A percentile compares a stretch with the other conserved stretches of the same genome.
Evolutionary conservation across 164 flowering plant species (phyloP).

Genomic region (Vitis cinerea): DNA sequence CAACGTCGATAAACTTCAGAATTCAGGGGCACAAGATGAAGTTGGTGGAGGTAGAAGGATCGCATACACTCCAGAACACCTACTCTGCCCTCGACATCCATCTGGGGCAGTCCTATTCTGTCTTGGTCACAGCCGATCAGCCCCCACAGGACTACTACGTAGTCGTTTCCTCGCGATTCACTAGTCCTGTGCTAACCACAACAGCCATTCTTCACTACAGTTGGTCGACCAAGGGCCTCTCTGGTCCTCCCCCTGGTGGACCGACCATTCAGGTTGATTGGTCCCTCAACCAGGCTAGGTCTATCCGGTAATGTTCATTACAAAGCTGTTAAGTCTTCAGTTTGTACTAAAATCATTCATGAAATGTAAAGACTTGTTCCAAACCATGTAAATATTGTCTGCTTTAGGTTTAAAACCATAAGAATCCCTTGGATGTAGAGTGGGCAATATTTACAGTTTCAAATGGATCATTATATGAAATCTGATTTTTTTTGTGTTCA

Average conservation of each 20-base stretch:
- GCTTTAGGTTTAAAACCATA: too few species aligned
- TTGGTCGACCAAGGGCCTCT: conserved; percentile 58
- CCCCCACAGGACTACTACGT: conserved; percentile 74
- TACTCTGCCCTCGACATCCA: conserved; percentile 86
- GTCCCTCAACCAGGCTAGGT: conserved; percentile 81
- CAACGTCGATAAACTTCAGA: conserved; percentile 89
- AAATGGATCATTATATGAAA: too few species aligned
- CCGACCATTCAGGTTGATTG: conserved; percentile 74
- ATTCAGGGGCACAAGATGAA: conserved; percentile 86
- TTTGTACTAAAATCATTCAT: not conserved
- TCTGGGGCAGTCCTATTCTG: conserved; percentile 87
- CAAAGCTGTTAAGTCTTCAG: not conserved
- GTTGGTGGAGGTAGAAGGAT: conserved; percentile 91
- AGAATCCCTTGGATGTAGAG: too few species aligned
- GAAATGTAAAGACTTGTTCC: too few species aligned
- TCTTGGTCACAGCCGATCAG: conserved; percentile 88
- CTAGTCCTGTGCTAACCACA: conserved; percentile 64
- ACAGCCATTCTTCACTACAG: conserved; percentile 86
- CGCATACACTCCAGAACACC: conserved; percentile 82
- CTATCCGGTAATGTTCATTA: conserved; percentile 53
- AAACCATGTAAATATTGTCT: too few species aligned
- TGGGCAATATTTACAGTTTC: too few species aligned
- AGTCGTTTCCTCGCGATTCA: conserved; percentile 85
- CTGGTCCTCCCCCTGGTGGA: conserved; percentile 75
- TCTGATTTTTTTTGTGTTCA: not conserved